Evolutionary conservation across 352 stramenopile genomes (phyloP).

Genomic region (Globisporangium megalacanthum): DNA sequence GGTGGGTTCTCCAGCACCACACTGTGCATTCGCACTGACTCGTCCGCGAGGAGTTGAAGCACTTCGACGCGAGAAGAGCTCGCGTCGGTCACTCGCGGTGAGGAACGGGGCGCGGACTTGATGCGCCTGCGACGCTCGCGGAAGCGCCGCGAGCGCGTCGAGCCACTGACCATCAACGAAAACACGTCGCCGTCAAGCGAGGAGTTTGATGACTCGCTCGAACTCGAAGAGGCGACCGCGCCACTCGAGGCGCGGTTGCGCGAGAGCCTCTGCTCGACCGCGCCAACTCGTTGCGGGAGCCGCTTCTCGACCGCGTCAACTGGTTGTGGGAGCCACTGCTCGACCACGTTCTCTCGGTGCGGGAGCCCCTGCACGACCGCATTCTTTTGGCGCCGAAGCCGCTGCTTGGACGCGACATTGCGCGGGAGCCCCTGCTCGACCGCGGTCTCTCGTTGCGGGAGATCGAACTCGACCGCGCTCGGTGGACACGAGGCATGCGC

Average conservation of each 20-base stretch:
- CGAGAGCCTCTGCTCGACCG: not conserved
- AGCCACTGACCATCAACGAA: not conserved
- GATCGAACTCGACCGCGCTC: not conserved
- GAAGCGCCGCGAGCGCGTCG: not conserved
- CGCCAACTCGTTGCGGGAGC: too few relatives aligned
- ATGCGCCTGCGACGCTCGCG: not conserved
- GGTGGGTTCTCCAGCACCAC: not conserved
- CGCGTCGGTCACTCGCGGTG: not conserved
- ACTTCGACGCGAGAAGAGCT: not conserved
- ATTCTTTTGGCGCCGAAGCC: too few relatives aligned
- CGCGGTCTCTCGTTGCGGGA: not conserved
- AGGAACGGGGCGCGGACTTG: not conserved
- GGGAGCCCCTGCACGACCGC: too few relatives aligned
- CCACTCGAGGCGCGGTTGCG: too few relatives aligned
- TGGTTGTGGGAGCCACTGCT: too few relatives aligned
- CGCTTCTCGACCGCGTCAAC: too few relatives aligned
- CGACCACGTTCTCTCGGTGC: too few relatives aligned
- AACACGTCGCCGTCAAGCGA: not conserved
- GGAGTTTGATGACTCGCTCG: not conserved
- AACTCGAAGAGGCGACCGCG: not conserved
- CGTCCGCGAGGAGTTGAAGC: not conserved
- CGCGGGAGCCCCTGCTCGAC: constrained; percentile 15
- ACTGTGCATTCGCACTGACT: not conserved
- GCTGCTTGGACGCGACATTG: too few relatives aligned
- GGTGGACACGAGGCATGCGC: too few relatives aligned